A percentile compares a stretch with the other conserved stretches of the same genome.
phyloP scores from a whole-genome alignment of 2,329 filamentous ascomycete genomes.

The Nigrograna mackinnonii region DNA sequence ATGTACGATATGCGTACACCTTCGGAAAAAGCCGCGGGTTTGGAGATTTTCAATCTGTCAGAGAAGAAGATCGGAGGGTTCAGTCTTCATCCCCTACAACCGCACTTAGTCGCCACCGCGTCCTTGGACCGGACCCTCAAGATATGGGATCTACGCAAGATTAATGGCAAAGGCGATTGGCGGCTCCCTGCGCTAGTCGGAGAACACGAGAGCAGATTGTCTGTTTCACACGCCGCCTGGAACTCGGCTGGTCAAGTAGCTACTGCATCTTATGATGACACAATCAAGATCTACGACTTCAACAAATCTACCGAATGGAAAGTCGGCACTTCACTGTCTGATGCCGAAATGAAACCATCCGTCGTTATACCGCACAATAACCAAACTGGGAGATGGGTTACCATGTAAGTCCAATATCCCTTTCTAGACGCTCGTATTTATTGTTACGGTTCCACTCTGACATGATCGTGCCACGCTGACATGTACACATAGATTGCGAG shows the following conservation, averaged over 20 bases:
- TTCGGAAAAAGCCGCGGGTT: constrained; percentile 50
- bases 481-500: constrained; percentile 59
- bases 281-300: constrained; percentile 89
- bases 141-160: constrained; percentile 89
- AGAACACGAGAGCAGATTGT: constrained; percentile 80
- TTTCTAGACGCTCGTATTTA: background rate
- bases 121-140: constrained; percentile 88
- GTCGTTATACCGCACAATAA: constrained; percentile 83
- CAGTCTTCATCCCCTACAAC: constrained; percentile 75
- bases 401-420: constrained; percentile 61
- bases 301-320: constrained; percentile 47
- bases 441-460: background rate
- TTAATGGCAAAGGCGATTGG: constrained; percentile 64
- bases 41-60: constrained; percentile 73
- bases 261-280: constrained; percentile 93
- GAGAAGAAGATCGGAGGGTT: constrained; percentile 98
- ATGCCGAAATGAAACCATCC: constrained; percentile 69
- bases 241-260: constrained; percentile 83
- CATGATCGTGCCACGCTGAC: constrained; percentile 14
- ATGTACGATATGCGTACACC: constrained; percentile 74
- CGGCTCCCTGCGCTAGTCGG: constrained; percentile 72
- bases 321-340: constrained; percentile 62
- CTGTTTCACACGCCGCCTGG: constrained; percentile 92
- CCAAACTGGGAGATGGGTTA: constrained; percentile 94
- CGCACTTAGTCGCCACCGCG: constrained; percentile 85